phyloP scores from a whole-genome alignment of 208 protist genomes.

The Trypanosoma brucei region DNA sequence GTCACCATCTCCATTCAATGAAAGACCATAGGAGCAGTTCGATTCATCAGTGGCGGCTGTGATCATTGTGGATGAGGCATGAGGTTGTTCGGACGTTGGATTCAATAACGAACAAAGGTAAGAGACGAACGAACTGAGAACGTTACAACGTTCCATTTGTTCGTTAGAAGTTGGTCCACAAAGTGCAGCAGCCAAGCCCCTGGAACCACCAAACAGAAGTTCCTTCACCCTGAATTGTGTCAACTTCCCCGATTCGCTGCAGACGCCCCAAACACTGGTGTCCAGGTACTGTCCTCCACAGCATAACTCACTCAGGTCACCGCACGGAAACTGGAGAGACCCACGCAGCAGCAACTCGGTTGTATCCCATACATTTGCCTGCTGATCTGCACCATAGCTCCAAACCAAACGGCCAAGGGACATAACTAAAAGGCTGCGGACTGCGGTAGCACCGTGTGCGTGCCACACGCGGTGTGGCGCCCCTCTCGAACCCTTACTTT shows the following conservation, averaged over 20 bases:
- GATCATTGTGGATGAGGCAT: background rate
- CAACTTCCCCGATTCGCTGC: slow-evolving; percentile 16
- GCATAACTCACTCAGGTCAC: slow-evolving; percentile 12
- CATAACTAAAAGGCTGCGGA: slow-evolving; percentile 33
- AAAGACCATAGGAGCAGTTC: background rate
- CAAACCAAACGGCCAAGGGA: slow-evolving; percentile 42
- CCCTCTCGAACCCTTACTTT: background rate
- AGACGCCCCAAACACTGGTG: slow-evolving; percentile 41
- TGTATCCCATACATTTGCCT: slow-evolving; percentile 51
- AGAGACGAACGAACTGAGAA: slow-evolving; percentile 9
- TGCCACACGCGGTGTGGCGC: slow-evolving; percentile 21
- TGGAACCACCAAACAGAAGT: background rate
- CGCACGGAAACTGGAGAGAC: slow-evolving; percentile 46
- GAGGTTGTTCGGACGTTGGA: background rate
- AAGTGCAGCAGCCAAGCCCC: background rate
- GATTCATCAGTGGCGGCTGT: background rate
- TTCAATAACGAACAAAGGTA: slow-evolving; percentile 14
- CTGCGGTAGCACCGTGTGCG: slow-evolving; percentile 4
- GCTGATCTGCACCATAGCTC: slow-evolving; percentile 34
- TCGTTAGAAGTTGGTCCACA: background rate
- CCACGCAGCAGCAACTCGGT: slow-evolving; percentile 23
- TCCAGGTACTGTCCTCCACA: slow-evolving; percentile 11
- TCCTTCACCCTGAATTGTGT: slow-evolving; percentile 26
- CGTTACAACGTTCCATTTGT: slow-evolving; percentile 3
- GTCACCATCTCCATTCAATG: background rate